These are phyloP conservation scores for Ophiostoma angusticollis DNA, from an alignment of 2,329 filamentous ascomycete genomes.

Conservation along the genomic window DNA sequence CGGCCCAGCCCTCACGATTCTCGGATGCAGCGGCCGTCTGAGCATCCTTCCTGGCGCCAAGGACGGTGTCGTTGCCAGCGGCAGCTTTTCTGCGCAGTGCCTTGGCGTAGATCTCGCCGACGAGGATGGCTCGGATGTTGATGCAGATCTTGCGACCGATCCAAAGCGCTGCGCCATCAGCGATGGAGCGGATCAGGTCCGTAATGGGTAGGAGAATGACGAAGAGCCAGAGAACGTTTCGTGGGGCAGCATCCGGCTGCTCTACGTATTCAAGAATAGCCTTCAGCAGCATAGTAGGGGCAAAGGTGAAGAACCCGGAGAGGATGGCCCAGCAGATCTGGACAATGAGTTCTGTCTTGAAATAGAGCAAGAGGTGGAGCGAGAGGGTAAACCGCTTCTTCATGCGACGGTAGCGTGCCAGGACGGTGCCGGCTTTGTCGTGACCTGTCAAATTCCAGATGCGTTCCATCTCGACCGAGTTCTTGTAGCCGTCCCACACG, in stretches of 20 bases:
- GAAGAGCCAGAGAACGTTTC: slow-evolving; percentile 89
- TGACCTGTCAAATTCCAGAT: slow-evolving; percentile 86
- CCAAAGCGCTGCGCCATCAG: slow-evolving; percentile 80
- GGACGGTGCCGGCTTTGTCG: slow-evolving; percentile 73
- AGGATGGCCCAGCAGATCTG: slow-evolving; percentile 73
- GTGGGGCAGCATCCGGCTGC: slow-evolving; percentile 57
- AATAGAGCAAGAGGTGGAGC: slow-evolving; percentile 72
- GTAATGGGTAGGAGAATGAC: slow-evolving; percentile 81
- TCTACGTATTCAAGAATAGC: slow-evolving; percentile 93
- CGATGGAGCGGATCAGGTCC: slow-evolving; percentile 67
- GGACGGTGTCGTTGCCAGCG: slow-evolving; percentile 58
- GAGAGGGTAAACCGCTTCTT: slow-evolving; percentile 71
- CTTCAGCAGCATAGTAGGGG: slow-evolving; percentile 80
- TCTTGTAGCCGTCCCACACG: slow-evolving; percentile 77
- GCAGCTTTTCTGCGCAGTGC: slow-evolving; percentile 82
- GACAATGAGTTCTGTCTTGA: slow-evolving; percentile 59
- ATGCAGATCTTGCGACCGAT: slow-evolving; percentile 92
- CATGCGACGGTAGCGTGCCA: slow-evolving; percentile 71
- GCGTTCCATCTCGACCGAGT: slow-evolving; percentile 67
- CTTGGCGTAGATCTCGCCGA: slow-evolving; percentile 96
- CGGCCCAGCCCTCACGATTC: slow-evolving; percentile 24
- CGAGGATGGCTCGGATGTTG: slow-evolving; percentile 81
- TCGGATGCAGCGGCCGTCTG: slow-evolving; percentile 27
- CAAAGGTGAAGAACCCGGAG: slow-evolving; percentile 74
- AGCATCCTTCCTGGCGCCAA: slow-evolving; percentile 47